Percentiles rank a stretch among this genome's conserved stretches.
Conservation (phyloP, 805 yeast genomes). For the Wickerhamiella sergipiensis region DNA sequence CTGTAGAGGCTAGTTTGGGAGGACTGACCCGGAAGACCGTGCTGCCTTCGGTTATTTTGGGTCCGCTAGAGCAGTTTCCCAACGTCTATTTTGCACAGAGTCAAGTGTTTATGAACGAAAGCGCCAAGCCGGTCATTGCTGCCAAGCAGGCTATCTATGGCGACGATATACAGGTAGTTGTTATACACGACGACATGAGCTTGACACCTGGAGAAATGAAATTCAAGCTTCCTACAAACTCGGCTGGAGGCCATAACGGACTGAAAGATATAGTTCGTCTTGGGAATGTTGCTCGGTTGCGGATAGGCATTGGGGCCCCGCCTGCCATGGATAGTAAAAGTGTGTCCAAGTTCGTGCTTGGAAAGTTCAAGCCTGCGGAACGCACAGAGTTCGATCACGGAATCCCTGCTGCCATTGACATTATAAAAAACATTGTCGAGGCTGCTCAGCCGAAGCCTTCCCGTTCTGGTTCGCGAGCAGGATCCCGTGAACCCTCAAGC, state of each 20-base stretch:
- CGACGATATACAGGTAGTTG: constrained; percentile 25
- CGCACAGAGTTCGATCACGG: constrained; percentile 27
- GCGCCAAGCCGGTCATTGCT: constrained; percentile 40
- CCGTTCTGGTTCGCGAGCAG: no score
- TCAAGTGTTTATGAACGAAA: constrained; percentile 53
- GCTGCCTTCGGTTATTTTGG: constrained; percentile 7
- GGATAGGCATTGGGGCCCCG: constrained; percentile 70
- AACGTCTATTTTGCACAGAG: constrained; percentile 36
- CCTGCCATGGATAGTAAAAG: constrained; percentile 28
- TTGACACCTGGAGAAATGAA: constrained; percentile 52
- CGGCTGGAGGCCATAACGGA: constrained; percentile 79
- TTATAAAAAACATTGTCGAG: constrained; percentile 6
- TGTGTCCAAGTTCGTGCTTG: constrained; percentile 50
- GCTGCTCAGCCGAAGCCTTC: constrained; percentile 3
- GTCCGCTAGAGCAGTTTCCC: constrained; percentile 8
- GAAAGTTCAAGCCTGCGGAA: constrained; percentile 37
- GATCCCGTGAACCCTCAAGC: neutral
- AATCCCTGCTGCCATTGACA: constrained; percentile 18
- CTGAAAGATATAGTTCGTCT: constrained; percentile 42
- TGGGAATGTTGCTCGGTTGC: constrained; percentile 47
- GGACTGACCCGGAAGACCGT: constrained; percentile 6
- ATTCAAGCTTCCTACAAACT: constrained; percentile 43
- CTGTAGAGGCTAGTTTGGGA: constrained; percentile 6
- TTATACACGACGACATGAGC: constrained; percentile 71
- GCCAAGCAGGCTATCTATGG: constrained; percentile 22